These are phyloP conservation scores for Spizellomyces punctatus DNA, from an alignment of 192 early-diverging fungal genomes.

Conservation along the genomic window DNA sequence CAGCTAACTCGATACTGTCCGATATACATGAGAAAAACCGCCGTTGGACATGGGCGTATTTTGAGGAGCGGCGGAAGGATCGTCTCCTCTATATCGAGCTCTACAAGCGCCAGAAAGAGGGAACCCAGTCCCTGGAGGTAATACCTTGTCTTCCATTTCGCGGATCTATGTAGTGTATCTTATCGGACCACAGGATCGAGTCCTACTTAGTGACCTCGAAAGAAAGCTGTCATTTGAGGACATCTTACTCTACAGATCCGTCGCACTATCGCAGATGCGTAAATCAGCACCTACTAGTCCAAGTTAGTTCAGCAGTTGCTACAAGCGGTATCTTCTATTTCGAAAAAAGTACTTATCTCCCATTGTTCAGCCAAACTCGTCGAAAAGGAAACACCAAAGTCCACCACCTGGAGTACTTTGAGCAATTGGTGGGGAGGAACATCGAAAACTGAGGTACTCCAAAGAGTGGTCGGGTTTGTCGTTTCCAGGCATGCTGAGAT, in stretches of 20 bases:
- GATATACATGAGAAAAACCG: constrained; percentile 87
- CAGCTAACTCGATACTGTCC: constrained; percentile 53
- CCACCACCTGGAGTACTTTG: constrained; percentile 35
- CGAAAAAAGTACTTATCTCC: too few relatives aligned
- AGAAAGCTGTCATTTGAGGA: constrained; percentile 83
- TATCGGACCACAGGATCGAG: not conserved
- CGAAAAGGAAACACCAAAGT: not conserved
- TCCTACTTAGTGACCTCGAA: constrained; percentile 66
- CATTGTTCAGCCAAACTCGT: constrained; percentile 46
- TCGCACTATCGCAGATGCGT: constrained; percentile 71
- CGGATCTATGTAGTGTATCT: not conserved
- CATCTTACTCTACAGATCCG: constrained; percentile 81
- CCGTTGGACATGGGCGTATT: constrained; percentile 83
- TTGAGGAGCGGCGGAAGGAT: constrained; percentile 80
- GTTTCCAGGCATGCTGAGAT: too few relatives aligned
- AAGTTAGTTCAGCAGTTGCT: too few relatives aligned
- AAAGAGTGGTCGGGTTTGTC: not conserved
- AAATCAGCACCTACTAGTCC: constrained; percentile 30
- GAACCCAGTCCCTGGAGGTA: constrained; percentile 14
- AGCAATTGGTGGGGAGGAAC: constrained; percentile 44
- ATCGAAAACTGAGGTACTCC: not conserved
- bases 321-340: too few relatives aligned
- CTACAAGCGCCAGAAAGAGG: constrained; percentile 66
- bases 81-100: constrained; percentile 75
- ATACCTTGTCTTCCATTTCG: constrained; percentile 34